A percentile compares a stretch with the other conserved stretches of the same genome.
phyloP scores from a whole-genome alignment of 2,329 filamentous ascomycete genomes.

The Diaporthe longicolla region DNA sequence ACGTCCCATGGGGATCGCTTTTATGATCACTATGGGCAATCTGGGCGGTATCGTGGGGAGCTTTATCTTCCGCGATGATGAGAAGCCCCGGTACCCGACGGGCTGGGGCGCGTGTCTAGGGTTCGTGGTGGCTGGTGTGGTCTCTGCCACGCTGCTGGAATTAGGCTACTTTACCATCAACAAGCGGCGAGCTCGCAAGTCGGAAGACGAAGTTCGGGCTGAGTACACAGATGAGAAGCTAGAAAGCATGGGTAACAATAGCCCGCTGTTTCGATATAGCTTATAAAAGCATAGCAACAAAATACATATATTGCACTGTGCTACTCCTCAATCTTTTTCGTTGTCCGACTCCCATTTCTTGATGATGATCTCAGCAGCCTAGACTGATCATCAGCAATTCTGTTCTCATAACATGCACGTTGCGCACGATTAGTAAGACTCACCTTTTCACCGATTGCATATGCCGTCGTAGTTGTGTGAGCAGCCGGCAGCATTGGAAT shows the following conservation, averaged over 20 bases:
- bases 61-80: constrained; percentile 64
- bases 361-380: constrained; percentile 21
- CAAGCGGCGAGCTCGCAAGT: constrained; percentile 46
- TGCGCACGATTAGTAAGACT: neutral
- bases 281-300: neutral
- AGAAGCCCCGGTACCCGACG: constrained; percentile 39
- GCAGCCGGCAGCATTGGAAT: constrained; percentile 18
- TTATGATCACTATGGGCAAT: constrained; percentile 56
- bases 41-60: constrained; percentile 57
- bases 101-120: constrained; percentile 46
- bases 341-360: neutral
- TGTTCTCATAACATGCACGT: neutral
- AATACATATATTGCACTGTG: neutral
- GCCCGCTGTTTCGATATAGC: constrained; percentile 56
- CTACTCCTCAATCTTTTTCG: neutral
- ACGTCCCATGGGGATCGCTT: constrained; percentile 55
- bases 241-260: constrained; percentile 57
- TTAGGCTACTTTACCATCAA: constrained; percentile 49
- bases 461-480: constrained; percentile 17
- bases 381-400: neutral
- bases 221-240: constrained; percentile 56
- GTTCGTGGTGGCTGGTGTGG: constrained; percentile 47
- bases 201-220: constrained; percentile 47
- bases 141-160: constrained; percentile 51
- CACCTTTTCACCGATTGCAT: constrained; percentile 19